Conservation (phyloP, 1,139 yeast species). For the Sugiyamaella xylanicola region DNA sequence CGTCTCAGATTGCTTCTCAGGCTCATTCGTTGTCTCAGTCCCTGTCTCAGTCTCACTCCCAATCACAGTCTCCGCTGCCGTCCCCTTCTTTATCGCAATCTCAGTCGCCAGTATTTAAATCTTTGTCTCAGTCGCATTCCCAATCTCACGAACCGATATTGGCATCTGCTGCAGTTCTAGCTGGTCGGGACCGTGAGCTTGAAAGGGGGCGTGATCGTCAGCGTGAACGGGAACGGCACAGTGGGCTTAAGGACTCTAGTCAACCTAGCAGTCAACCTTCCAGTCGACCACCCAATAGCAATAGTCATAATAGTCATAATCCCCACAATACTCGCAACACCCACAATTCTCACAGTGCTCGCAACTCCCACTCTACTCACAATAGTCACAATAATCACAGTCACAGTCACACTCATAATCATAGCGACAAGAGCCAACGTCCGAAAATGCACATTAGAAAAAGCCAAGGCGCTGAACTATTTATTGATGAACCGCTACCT, state of each 20-base stretch:
- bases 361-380: too few relatives aligned
- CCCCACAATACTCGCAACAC: background rate
- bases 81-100: background rate
- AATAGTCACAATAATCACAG: background rate
- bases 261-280: too few relatives aligned
- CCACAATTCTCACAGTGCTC: background rate
- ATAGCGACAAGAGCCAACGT: background rate
- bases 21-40: background rate
- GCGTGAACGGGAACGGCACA: too few relatives aligned
- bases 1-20: background rate
- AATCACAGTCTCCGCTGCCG: background rate
- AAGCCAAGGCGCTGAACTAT: slow-evolving; percentile 9
- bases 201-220: background rate
- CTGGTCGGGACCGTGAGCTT: background rate
- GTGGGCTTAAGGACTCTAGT: too few relatives aligned
- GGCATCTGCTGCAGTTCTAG: slow-evolving; percentile 1
- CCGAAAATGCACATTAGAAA: background rate
- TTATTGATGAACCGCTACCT: slow-evolving; percentile 10
- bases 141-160: background rate
- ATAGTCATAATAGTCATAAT: background rate
- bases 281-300: too few relatives aligned
- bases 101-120: background rate
- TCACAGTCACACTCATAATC: background rate
- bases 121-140: background rate
- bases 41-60: background rate